Evolutionary conservation across 208 protist species (phyloP).

Genomic region (Strigomonas culicis): DNA sequence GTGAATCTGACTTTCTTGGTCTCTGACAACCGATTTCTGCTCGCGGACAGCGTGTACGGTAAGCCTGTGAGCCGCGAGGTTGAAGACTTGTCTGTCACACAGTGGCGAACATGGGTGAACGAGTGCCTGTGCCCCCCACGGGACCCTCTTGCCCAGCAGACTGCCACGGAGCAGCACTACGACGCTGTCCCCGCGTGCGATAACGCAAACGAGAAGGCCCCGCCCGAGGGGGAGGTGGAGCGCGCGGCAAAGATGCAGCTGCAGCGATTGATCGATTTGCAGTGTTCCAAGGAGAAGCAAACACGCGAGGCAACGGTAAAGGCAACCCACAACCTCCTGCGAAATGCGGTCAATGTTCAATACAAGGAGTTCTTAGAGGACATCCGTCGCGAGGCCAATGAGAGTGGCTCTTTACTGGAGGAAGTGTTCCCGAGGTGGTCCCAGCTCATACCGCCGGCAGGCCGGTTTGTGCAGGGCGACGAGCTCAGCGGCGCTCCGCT

Average conservation of each 20-base stretch:
- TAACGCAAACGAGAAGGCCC: not conserved
- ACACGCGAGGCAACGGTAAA: conserved; percentile 4
- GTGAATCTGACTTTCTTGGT: conserved; percentile 62
- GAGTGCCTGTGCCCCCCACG: conserved; percentile 36
- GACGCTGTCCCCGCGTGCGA: not conserved
- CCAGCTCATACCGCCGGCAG: conserved; percentile 68
- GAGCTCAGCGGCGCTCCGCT: conserved; percentile 67
- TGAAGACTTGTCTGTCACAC: conserved; percentile 61
- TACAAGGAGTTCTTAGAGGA: conserved; percentile 89
- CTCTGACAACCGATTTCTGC: conserved; percentile 67
- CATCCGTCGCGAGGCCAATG: conserved; percentile 66
- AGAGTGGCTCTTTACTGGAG: conserved; percentile 7
- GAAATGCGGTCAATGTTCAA: conserved; percentile 20
- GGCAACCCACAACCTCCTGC: conserved; percentile 6
- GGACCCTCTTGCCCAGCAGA: not conserved
- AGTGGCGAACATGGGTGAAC: conserved; percentile 62
- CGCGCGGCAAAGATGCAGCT: conserved; percentile 14
- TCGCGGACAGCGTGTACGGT: conserved; percentile 22
- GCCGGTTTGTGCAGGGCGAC: conserved; percentile 74
- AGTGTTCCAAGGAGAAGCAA: conserved; percentile 5
- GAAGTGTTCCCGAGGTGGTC: conserved; percentile 52
- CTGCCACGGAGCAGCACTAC: not conserved
- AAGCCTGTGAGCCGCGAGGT: conserved; percentile 43
- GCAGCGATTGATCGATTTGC: not conserved
- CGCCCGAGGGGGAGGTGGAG: conserved; percentile 2